These are phyloP conservation scores for Coniochaeta sp. DNA, from an alignment of 2,329 filamentous ascomycete genomes.

Conservation along the genomic window DNA sequence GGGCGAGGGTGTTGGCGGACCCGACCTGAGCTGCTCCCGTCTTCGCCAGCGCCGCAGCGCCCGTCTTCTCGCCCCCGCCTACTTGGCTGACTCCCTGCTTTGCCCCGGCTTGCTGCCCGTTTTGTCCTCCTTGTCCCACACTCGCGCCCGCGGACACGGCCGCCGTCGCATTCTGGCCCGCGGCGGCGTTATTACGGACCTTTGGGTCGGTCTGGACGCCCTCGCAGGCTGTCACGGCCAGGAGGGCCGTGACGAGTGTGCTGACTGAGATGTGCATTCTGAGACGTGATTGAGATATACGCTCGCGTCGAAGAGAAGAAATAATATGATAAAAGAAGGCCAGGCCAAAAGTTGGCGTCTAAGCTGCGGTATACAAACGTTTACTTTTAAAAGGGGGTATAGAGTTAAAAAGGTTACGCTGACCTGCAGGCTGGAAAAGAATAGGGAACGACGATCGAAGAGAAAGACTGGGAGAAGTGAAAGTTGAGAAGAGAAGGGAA, in stretches of 20 bases:
- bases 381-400: slow-evolving; percentile 4
- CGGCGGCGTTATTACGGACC: neutral
- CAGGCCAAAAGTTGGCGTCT: slow-evolving; percentile 11
- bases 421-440: slow-evolving; percentile 18
- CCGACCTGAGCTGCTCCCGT: slow-evolving; percentile 5
- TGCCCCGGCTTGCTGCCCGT: neutral
- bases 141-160: neutral
- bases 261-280: slow-evolving; percentile 16
- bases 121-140: neutral
- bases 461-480: neutral
- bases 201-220: slow-evolving; percentile 7
- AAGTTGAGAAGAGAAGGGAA: neutral
- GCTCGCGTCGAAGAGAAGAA: neutral
- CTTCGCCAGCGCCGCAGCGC: neutral
- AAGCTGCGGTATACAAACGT: slow-evolving; percentile 7
- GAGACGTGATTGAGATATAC: slow-evolving; percentile 3
- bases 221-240: slow-evolving; percentile 14
- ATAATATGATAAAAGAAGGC: slow-evolving; percentile 4
- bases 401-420: slow-evolving; percentile 11
- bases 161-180: neutral
- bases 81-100: neutral
- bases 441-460: slow-evolving; percentile 3
- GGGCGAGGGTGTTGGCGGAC: slow-evolving; percentile 8
- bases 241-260: slow-evolving; percentile 13
- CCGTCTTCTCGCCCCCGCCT: neutral